Base-by-base conservation (phyloP, 768 basidiomycete species). In the Lactarius hengduanensis region DNA sequence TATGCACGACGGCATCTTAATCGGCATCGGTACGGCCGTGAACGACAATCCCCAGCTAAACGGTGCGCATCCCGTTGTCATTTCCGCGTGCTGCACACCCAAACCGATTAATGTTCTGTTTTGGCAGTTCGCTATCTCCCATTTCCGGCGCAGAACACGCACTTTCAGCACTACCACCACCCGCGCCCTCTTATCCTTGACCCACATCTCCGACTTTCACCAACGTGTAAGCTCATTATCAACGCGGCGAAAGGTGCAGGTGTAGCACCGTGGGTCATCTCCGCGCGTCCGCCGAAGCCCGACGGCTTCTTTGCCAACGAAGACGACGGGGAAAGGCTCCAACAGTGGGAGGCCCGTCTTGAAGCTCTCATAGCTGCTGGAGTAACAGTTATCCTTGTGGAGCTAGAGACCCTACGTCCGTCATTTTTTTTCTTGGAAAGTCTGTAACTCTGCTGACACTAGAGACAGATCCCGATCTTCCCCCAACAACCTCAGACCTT, bases 21-120 rank as follows among this genome's bases (percentile, higher is more conserved):
- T 99, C 54, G 96, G 96, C 2, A 85, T 95, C 43, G 92, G 91
- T 9, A 98, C 96, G 0, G 87, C 92, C 26, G 77, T 94, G 55
- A 92, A 94, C 67, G 96, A 99, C 72, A 83, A 99, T 74, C 96
- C 96, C 4, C 91, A 97, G 73, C 81, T 99, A n/a, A 96, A 96
- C 71, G 86, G 96, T 92, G 71, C 70, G 86, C 62, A 34, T 16
- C 41, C 30, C 56, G 6, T 61, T 28, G 38, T 53, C 28, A 20
- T 63, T 47, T 54, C 22, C 62, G 53, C 20, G 18, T 64, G 59
- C 34, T 22, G 64, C 20, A 55, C 18, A 54, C 55, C 10, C 43
- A 63, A 40, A 15, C 53, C 53, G 45, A 56, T 54, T 58, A 47
- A 68, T 55, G 10, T 38, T 58, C 47, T 18, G 30, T 64, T 34